Evolutionary conservation across 345 rosid genomes (phyloP), one percentile per base, ranked within the genome.

Genomic region (Mercurialis annua): DNA sequence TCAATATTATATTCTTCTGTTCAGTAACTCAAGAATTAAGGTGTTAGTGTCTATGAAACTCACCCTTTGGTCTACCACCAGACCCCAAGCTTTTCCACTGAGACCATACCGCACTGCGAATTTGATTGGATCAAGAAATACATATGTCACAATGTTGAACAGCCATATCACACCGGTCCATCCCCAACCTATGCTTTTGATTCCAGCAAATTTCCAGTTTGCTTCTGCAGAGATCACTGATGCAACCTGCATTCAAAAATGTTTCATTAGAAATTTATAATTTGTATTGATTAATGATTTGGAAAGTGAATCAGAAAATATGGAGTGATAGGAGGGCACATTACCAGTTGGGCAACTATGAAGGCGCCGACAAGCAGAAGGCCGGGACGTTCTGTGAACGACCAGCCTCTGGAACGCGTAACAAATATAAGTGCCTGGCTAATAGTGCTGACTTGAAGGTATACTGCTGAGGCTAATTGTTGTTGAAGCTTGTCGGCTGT

Each of bases 401-500:
- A 85, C 90, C 87, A 85, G 49, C 87, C 71, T 38, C 84, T 78
- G n/a, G 90, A 85, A 30, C 85, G 85, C 0, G 90, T 83, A 58
- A 81, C 87, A 12, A 85, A 85, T 67, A 79, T 79, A 66, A 79
- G 57, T 44, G 77, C 82, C 68, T 79, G 82, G 54, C 80, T 75
- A n/a, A 75, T 80, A 9, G 90, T 85, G 66, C 87, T 83, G 64
- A 85, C 67, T 80, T 85, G 90, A 67, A 85, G 87, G 24, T 83
- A 85, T 7, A 85, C 69, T 0, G 84, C 87, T 1, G 87, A 80
- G 43, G 87, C 85, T 69, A 85, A 53, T 58, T 76, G 66, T 59
- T 47, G 68, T n/a, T 68, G 62, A 11, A 78, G 73, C 14, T 40
- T 24, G 26, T 51, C 55, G n/a, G 77, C 51, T 26, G 46, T 54